These are phyloP conservation scores for Neoarthrinium moseri DNA, from an alignment of 2,329 filamentous ascomycete genomes.

Conservation along the genomic window DNA sequence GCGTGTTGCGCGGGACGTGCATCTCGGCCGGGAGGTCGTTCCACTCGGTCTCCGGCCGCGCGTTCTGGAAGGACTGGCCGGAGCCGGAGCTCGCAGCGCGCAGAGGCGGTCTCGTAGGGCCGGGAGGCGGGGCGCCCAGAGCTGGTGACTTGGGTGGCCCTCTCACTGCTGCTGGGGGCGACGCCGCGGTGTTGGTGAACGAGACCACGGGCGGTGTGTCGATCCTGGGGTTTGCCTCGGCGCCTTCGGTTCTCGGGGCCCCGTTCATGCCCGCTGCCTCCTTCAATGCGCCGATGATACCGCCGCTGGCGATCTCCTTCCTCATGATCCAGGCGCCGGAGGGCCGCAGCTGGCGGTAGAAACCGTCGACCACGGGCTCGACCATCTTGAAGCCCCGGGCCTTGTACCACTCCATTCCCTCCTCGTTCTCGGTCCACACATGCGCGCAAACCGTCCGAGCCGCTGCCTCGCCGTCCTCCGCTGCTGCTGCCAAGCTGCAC, in stretches of 20 bases:
- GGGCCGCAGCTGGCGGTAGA: conserved; percentile 62
- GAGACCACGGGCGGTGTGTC: neutral
- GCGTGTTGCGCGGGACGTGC: conserved; percentile 20
- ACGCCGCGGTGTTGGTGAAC: conserved; percentile 12
- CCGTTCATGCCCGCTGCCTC: conserved; percentile 13
- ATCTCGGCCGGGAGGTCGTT: conserved; percentile 65
- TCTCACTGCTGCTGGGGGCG: conserved; percentile 5
- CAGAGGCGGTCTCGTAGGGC: conserved; percentile 26
- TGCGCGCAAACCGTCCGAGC: conserved; percentile 58
- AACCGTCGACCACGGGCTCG: conserved; percentile 46
- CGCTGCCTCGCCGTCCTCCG: conserved; percentile 29
- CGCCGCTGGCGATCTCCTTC: conserved; percentile 36
- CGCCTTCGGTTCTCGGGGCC: neutral
- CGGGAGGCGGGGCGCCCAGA: too few species aligned
- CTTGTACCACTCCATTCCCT: conserved; percentile 62
- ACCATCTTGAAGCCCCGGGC: conserved; percentile 54
- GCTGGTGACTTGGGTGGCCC: conserved; percentile 12
- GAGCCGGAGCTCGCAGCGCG: too few species aligned
- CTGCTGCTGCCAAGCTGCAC: conserved; percentile 37
- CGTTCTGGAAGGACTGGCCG: conserved; percentile 56
- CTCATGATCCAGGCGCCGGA: conserved; percentile 61
- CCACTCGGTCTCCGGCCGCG: conserved; percentile 61
- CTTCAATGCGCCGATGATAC: neutral
- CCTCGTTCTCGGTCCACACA: conserved; percentile 66
- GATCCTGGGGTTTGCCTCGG: conserved; percentile 2